These are phyloP conservation scores for Calonectria multiphialidica DNA, from an alignment of 2,329 filamentous ascomycete species.

Conservation along the genomic window DNA sequence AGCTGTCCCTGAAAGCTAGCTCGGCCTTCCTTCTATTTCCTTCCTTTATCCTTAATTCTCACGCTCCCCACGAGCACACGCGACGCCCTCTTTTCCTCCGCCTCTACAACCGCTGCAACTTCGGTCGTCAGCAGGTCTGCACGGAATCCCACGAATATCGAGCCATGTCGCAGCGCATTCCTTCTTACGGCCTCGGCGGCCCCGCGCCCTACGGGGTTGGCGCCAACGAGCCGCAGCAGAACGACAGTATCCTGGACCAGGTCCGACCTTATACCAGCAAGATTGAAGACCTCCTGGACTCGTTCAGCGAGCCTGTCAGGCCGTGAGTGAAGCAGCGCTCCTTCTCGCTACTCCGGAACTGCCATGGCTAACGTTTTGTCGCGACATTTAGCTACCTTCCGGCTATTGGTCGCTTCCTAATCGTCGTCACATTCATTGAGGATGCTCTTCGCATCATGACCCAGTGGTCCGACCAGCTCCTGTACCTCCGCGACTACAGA, in stretches of 20 bases:
- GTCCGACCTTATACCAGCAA: slow-evolving; percentile 97
- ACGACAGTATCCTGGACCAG: slow-evolving; percentile 75
- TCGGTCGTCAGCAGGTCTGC: slow-evolving; percentile 44
- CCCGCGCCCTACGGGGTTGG: slow-evolving; percentile 75
- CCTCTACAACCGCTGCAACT: slow-evolving; percentile 17
- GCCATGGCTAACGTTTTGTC: slow-evolving; percentile 31
- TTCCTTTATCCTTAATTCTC: neutral
- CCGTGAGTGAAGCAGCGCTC: slow-evolving; percentile 69
- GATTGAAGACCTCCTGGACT: slow-evolving; percentile 94
- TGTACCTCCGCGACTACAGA: slow-evolving; percentile 92
- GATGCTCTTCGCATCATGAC: slow-evolving; percentile 96
- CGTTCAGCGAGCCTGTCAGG: slow-evolving; percentile 89
- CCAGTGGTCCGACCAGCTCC: slow-evolving; percentile 95
- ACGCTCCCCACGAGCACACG: neutral
- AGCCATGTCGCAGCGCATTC: slow-evolving; percentile 65
- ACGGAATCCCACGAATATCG: slow-evolving; percentile 30
- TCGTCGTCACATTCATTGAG: slow-evolving; percentile 98
- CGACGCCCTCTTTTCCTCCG: slow-evolving; percentile 5
- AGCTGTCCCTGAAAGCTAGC: slow-evolving; percentile 17
- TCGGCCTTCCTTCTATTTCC: slow-evolving; percentile 6
- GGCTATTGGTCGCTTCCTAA: slow-evolving; percentile 95
- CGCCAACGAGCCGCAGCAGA: slow-evolving; percentile 72
- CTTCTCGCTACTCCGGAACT: neutral
- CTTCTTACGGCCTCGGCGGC: slow-evolving; percentile 86
- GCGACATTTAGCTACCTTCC: slow-evolving; percentile 80